Conservation (phyloP, 139 green algal species). For the Chlorella sp. region DNA sequence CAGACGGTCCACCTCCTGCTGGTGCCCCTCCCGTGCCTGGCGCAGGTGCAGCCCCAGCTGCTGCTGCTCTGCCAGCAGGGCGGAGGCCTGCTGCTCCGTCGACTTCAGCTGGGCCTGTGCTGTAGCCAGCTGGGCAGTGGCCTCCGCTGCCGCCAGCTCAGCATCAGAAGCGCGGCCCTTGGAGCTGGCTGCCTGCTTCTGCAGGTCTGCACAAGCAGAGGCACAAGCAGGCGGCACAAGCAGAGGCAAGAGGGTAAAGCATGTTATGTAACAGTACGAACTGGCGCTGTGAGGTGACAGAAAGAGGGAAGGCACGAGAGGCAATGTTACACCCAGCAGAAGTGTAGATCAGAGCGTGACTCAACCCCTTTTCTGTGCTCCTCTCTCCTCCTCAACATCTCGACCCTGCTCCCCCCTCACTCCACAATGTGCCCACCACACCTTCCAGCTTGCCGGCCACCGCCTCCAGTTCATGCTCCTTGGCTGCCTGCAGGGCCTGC, state of each 20-base stretch:
- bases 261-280: not conserved
- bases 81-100: not conserved
- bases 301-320: no score
- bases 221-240: not conserved
- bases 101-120: not conserved
- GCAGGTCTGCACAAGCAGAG: constrained; percentile 31
- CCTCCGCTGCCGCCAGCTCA: not conserved
- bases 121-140: not conserved
- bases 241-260: not conserved
- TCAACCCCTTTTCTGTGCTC: no score
- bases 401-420: not conserved
- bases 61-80: constrained; percentile 4
- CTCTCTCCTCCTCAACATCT: not conserved
- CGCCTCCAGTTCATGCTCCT: not conserved
- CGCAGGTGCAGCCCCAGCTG: constrained; percentile 6
- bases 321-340: no score
- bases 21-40: not conserved
- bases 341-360: no score
- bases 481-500: not conserved
- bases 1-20: not conserved
- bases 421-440: not conserved
- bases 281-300: not conserved
- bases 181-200: not conserved
- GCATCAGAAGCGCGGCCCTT: not conserved
- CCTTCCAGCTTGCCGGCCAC: not conserved